Evolutionary conservation across 2,329 filamentous ascomycete genomes (phyloP).

Genomic region (Diaporthe amygdali): DNA sequence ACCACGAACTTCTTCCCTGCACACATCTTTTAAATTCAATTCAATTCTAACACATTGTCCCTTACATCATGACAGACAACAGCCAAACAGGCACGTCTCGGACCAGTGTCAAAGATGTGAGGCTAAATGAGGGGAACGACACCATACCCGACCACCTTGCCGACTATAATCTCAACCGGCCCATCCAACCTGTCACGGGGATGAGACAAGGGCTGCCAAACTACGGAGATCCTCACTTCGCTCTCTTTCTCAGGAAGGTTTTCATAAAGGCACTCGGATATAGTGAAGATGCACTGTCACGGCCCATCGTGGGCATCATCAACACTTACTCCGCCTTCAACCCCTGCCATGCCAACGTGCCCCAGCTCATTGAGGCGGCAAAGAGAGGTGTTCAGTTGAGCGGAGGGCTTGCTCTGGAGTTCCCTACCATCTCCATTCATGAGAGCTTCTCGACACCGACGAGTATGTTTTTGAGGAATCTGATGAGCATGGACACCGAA

Average conservation of each 20-base stretch:
- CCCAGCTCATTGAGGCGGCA: slow-evolving; percentile 73
- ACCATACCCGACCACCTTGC: slow-evolving; percentile 39
- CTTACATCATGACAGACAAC: not conserved
- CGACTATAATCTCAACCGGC: slow-evolving; percentile 69
- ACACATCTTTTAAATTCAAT: not conserved
- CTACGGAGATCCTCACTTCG: slow-evolving; percentile 78
- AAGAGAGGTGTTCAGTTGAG: slow-evolving; percentile 71
- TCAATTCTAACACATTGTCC: not conserved
- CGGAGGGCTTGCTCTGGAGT: slow-evolving; percentile 73
- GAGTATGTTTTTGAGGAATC: slow-evolving; percentile 75
- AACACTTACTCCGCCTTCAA: slow-evolving; percentile 78
- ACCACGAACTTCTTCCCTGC: not conserved
- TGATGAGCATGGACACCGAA: slow-evolving; percentile 83
- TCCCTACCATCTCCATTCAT: slow-evolving; percentile 75
- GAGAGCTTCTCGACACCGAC: slow-evolving; percentile 74
- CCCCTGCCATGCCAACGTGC: slow-evolving; percentile 75
- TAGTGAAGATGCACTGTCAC: slow-evolving; percentile 71
- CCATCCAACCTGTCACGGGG: slow-evolving; percentile 56
- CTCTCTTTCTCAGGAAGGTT: slow-evolving; percentile 74
- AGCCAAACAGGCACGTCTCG: not conserved
- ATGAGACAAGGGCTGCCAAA: slow-evolving; percentile 69
- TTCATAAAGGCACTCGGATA: slow-evolving; percentile 81
- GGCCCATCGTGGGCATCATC: slow-evolving; percentile 76
- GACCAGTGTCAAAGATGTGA: too few relatives aligned
- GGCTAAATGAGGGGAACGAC: not conserved